These are phyloP conservation scores for Aspergillus flavus DNA, from an alignment of 2,329 filamentous ascomycete genomes.

Conservation along the genomic window DNA sequence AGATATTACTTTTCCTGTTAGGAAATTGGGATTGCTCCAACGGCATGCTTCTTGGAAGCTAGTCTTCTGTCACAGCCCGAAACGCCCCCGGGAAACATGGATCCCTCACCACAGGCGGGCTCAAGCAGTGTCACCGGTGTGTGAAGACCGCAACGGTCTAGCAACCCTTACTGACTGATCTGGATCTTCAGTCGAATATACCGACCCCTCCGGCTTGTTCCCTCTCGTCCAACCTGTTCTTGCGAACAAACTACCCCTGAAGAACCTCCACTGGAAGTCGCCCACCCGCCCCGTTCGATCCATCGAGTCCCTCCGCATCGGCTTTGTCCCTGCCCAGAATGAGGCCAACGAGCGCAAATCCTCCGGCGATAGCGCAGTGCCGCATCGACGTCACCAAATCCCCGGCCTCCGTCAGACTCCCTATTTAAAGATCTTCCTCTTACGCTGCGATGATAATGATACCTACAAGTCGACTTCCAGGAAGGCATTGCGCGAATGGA, in stretches of 20 bases:
- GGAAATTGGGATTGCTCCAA: slow-evolving; percentile 12
- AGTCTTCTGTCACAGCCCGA: slow-evolving; percentile 23
- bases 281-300: slow-evolving; percentile 87
- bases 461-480: slow-evolving; percentile 81
- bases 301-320: slow-evolving; percentile 89
- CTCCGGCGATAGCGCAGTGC: slow-evolving; percentile 40
- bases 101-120: slow-evolving; percentile 53
- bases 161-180: background rate
- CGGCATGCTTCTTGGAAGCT: slow-evolving; percentile 32
- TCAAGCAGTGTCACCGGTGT: slow-evolving; percentile 75
- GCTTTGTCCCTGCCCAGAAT: slow-evolving; percentile 69
- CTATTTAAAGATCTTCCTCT: slow-evolving; percentile 85
- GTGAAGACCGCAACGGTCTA: slow-evolving; percentile 17
- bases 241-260: slow-evolving; percentile 76
- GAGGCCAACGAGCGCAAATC: slow-evolving; percentile 36
- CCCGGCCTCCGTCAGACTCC: slow-evolving; percentile 89
- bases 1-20: background rate
- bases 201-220: slow-evolving; percentile 88
- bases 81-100: slow-evolving; percentile 41
- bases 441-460: slow-evolving; percentile 95
- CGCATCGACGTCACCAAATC: slow-evolving; percentile 83
- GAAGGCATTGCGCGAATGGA: slow-evolving; percentile 84
- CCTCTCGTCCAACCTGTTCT: slow-evolving; percentile 78
- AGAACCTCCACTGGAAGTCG: slow-evolving; percentile 96
- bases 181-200: slow-evolving; percentile 76